Evolutionary conservation across 306 rosid genomes (phyloP).

Genomic region (Corylus heterophylla): DNA sequence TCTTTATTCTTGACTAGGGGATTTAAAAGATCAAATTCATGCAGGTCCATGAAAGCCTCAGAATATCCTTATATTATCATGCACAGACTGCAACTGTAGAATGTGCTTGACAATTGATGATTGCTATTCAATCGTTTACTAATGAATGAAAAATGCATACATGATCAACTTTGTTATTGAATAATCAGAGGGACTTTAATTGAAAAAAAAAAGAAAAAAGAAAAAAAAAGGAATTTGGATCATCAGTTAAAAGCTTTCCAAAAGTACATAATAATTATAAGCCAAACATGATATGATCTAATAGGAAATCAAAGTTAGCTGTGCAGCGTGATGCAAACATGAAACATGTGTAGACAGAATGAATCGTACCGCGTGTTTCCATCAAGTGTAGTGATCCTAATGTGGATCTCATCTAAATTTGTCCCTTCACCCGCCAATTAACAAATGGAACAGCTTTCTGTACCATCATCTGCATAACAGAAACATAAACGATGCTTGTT

Average conservation of each 20-base stretch:
- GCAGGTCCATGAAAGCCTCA: neutral
- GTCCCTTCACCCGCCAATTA: conserved; percentile 22
- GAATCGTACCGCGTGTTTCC: conserved; percentile 29
- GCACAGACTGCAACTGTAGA: neutral
- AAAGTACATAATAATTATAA: neutral
- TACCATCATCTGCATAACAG: conserved; percentile 17
- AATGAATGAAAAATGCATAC: neutral
- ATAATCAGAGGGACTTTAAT: neutral
- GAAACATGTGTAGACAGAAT: conserved; percentile 15
- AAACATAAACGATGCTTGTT: conserved; percentile 4
- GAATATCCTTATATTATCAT: neutral
- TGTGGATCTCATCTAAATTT: conserved; percentile 4
- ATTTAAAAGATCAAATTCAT: neutral
- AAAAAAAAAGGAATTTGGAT: neutral
- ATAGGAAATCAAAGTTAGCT: neutral
- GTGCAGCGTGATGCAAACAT: neutral
- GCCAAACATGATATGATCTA: neutral
- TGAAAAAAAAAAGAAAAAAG: no score
- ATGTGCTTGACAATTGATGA: neutral
- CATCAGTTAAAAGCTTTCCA: neutral
- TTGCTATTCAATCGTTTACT: neutral
- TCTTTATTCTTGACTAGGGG: neutral
- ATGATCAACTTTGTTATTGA: neutral
- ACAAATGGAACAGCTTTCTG: conserved; percentile 20
- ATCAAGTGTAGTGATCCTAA: conserved; percentile 8